Evolutionary conservation across 331 rosid species (phyloP).

Genomic region (Prunus yedoensis): DNA sequence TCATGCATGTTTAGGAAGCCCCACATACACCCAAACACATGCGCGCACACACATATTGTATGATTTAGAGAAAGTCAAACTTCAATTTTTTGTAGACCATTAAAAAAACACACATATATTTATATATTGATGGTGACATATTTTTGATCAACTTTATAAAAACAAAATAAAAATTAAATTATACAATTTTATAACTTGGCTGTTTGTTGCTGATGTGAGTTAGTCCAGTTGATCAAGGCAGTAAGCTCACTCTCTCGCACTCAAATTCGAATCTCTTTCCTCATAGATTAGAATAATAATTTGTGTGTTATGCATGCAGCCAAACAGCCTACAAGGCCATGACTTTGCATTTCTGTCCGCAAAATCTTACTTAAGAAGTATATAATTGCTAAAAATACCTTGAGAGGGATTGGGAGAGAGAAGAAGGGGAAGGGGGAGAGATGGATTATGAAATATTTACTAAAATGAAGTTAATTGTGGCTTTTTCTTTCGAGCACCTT

Average conservation of each 20-base stretch:
- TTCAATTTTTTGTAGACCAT: background rate
- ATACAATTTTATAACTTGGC: fast-evolving
- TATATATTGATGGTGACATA: background rate
- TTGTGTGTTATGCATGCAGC: background rate
- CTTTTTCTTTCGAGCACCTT: background rate
- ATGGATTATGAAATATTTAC: too few species aligned
- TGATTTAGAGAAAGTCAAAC: background rate
- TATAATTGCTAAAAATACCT: background rate
- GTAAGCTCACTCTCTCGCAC: too few species aligned
- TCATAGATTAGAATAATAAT: too few species aligned
- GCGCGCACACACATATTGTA: background rate
- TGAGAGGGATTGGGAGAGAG: background rate
- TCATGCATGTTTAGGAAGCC: background rate
- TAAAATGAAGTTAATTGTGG: background rate
- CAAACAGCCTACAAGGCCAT: background rate
- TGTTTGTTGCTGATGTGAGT: too few species aligned
- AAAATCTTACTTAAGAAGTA: background rate
- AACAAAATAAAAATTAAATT: too few species aligned
- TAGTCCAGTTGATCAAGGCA: fast-evolving
- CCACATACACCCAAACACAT: background rate
- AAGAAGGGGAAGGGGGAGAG: too few species aligned
- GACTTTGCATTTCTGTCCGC: background rate
- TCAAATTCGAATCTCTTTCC: too few species aligned
- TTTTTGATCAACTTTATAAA: too few species aligned
- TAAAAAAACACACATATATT: background rate